Percentiles rank a stretch among this genome's conserved stretches.
Conservation (phyloP, 2,329 filamentous ascomycete species). For the Gnomoniopsis sp. region DNA sequence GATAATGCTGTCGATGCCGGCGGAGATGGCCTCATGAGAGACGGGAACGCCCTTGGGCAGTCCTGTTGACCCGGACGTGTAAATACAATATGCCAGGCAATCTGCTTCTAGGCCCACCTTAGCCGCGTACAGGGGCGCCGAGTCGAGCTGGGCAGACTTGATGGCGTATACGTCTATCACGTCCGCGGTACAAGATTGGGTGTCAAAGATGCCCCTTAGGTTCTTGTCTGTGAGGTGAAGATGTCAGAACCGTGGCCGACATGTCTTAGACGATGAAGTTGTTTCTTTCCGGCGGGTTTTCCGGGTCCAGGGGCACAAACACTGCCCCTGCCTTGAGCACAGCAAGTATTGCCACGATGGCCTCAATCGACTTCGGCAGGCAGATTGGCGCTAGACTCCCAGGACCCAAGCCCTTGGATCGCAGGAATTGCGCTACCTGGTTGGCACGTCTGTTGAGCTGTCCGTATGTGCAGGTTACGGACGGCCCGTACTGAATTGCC, state of each 20-base stretch:
- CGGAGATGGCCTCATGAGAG: slow-evolving; percentile 20
- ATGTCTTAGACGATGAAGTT: slow-evolving; percentile 19
- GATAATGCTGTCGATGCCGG: neutral
- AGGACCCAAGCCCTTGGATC: neutral
- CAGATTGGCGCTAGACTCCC: slow-evolving; percentile 9
- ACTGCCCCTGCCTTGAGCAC: slow-evolving; percentile 23
- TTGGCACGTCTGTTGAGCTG: neutral
- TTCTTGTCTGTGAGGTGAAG: neutral
- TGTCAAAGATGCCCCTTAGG: neutral
- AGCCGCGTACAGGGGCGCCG: neutral
- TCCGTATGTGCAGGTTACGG: neutral
- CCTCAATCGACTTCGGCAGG: slow-evolving; percentile 2
- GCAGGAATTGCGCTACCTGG: slow-evolving; percentile 2
- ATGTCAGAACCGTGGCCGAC: neutral
- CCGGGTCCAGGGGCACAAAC: slow-evolving; percentile 21
- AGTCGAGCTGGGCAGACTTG: neutral
- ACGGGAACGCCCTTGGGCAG: slow-evolving; percentile 31
- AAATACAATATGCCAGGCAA: slow-evolving; percentile 28
- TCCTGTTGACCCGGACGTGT: slow-evolving; percentile 31
- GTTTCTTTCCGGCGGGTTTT: slow-evolving; percentile 15
- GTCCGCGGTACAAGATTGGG: neutral
- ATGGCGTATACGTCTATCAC: neutral
- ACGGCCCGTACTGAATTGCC: neutral
- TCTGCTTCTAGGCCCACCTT: neutral
- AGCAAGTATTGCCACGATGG: slow-evolving; percentile 19